Base-by-base conservation (phyloP, 1,284 basidiomycete genomes). In the Ceratorhiza oryzae-sativae region DNA sequence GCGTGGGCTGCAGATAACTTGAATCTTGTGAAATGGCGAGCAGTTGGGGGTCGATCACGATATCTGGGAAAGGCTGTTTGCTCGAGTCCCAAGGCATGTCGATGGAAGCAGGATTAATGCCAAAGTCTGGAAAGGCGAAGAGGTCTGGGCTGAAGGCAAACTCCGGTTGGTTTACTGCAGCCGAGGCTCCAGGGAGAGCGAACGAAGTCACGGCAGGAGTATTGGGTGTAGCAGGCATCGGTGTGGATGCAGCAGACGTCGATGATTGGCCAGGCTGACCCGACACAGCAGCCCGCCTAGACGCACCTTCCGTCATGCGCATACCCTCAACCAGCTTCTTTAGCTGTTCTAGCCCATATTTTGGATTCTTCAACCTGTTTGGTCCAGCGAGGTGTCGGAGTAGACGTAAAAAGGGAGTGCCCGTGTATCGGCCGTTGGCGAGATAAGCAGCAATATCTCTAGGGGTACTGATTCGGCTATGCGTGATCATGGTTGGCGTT, bases 311-410 rank as follows among this genome's bases (percentile, higher is more conserved):
- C 30, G 63, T 67, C 20, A 49, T 49, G 13, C 63, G 63, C 63
- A 67, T 67, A 1, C 48, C 63, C 34, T 67, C 63, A 10, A 67
- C 63, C 27, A 67, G 45, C n/a, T 67, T 67, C 49, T 67, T 67
- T 3, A 67, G 36, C 36, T 41, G 25, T 32, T 49, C 51, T 1
- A 67, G 49, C 20, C 63, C 63, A 55, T 32, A 9, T n/a, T 49
- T 36, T 3, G 48, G n/a, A 12, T 67, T 39, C 2, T 36, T 55
- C 3, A 34, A 30, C 10, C 51, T 49, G 39, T 2, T 55, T 42
- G 63, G 63, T 18, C 63, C 39, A 27, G 49, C 63, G 12, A 67
- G 41, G 36, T 67, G 49, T 25, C 63, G 63, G 18, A 67, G 51
- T 41, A 67, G 23, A 41, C 63, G 63, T 67, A 67, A 42, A 20